Base-by-base conservation (phyloP, 768 basidiomycete species). In the Termitomyces sp. region DNA sequence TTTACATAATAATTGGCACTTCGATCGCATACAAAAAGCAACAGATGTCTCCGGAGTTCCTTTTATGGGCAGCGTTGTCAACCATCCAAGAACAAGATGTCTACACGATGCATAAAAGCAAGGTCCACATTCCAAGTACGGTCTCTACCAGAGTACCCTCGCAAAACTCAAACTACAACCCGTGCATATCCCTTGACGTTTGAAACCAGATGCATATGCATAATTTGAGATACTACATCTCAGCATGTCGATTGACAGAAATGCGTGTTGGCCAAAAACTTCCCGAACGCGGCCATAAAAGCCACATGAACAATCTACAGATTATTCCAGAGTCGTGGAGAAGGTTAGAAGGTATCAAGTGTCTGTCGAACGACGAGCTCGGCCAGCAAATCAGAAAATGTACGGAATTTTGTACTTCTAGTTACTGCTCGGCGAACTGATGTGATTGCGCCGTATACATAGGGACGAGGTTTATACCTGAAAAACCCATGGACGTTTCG, bases 251-350 rank as follows among this genome's bases (percentile, higher is more conserved):
- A 20, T 77, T 85, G 18, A 83, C 84, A 3, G 58, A 29, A 20
- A 76, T 82, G 72, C 59, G 58, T 16, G 63, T 66, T 53, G 71
- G 73, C 36, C 64, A 71, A 9, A 51, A 71, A 36, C 66, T 66
- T 58, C 77, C 75, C n/a, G 70, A 70, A 6, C 61, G 68, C 45
- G 71, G 73, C 52, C 77, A 79, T 59, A 79, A 77, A 66, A 79
- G 77, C 63, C 79, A 82, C 64, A 49, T 64, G 50, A 82, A 83
- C 61, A 55, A 65, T 29, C 70, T 80, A 22, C 63, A 70, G 58
- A 69, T 83, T 54, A 74, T 72, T 24, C 77, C 80, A 10, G 80
- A 82, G 54, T 59, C 67, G 10, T 81, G 80, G 69, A 75, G 86
- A 60, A 74, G 71, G 56, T 69, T 89, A n/a, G 80, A 82, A 63